These are phyloP conservation scores for Mallotus japonicus DNA, from an alignment of 441 rosid species.

Conservation along the genomic window DNA sequence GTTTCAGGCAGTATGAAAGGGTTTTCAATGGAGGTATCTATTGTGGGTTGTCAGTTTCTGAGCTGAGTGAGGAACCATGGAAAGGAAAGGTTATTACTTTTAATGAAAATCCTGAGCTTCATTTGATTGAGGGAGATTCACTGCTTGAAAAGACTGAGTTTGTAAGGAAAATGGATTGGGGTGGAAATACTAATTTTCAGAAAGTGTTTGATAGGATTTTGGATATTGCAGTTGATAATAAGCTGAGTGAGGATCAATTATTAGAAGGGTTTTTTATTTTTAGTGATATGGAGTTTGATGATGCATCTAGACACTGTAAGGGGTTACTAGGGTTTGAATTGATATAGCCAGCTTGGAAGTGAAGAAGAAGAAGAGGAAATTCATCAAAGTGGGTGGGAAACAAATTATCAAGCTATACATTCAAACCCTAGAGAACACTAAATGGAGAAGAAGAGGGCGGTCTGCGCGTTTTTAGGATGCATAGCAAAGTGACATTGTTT, in stretches of 20 bases:
- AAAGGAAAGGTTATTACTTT: not conserved
- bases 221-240: not conserved
- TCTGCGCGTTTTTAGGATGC: no score
- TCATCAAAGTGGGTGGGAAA: conserved; percentile 32
- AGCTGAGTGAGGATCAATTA: conserved; percentile 11
- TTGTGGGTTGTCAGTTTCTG: not conserved
- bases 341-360: not conserved
- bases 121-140: not conserved
- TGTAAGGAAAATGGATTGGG: conserved; percentile 5
- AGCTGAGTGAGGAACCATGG: not conserved
- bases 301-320: conserved; percentile 24
- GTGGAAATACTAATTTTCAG: conserved; percentile 6
- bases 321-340: not conserved
- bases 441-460: no score
- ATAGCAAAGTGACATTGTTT: no score
- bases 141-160: conserved; percentile 29
- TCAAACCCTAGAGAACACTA: no score
- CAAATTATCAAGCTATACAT: conserved; percentile 36
- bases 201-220: conserved; percentile 15
- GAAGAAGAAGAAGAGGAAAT: not conserved
- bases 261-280: conserved; percentile 18
- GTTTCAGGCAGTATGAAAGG: conserved; percentile 28
- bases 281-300: conserved; percentile 40
- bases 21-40: not conserved
- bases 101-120: not conserved